A percentile compares a stretch with the other conserved stretches of the same genome.
phyloP scores from a whole-genome alignment of 2,329 filamentous ascomycete genomes.

The Ceratocystis papillata region DNA sequence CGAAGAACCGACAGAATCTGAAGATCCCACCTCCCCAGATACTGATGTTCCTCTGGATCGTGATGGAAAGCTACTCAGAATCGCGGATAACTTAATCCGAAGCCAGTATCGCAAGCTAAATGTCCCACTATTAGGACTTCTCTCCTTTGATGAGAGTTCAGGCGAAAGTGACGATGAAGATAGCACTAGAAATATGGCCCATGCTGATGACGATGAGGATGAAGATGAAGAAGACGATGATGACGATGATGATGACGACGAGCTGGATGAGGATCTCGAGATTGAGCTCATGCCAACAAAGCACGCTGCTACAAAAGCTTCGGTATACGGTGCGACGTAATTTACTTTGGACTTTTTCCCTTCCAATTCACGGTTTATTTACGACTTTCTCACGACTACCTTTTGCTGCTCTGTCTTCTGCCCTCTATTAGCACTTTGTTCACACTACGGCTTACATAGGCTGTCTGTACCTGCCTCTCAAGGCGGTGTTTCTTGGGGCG shows the following conservation, averaged over 20 bases:
- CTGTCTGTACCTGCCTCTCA: neutral
- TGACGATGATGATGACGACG: slow-evolving; percentile 28
- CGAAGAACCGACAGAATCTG: slow-evolving; percentile 31
- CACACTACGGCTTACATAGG: neutral
- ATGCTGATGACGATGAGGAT: slow-evolving; percentile 28
- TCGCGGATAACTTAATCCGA: slow-evolving; percentile 40
- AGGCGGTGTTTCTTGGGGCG: slow-evolving; percentile 5
- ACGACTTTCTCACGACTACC: slow-evolving; percentile 6
- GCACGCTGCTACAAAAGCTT: neutral
- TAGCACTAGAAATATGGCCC: slow-evolving; percentile 17
- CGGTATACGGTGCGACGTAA: neutral
- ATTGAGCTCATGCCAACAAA: slow-evolving; percentile 10
- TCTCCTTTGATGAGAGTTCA: slow-evolving; percentile 38
- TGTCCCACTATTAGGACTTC: slow-evolving; percentile 37
- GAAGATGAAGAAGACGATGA: slow-evolving; percentile 28
- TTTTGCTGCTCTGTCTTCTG: neutral
- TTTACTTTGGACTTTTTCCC: neutral
- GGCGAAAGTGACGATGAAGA: slow-evolving; percentile 33
- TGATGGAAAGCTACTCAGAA: slow-evolving; percentile 36
- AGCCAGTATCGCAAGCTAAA: slow-evolving; percentile 39
- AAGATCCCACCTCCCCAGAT: slow-evolving; percentile 35
- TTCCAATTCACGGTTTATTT: neutral
- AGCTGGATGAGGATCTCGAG: slow-evolving; percentile 26
- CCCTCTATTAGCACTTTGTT: neutral
- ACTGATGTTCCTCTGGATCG: slow-evolving; percentile 34